Evolutionary conservation across 345 rosid species (phyloP).

Genomic region (Camelina sativa): DNA sequence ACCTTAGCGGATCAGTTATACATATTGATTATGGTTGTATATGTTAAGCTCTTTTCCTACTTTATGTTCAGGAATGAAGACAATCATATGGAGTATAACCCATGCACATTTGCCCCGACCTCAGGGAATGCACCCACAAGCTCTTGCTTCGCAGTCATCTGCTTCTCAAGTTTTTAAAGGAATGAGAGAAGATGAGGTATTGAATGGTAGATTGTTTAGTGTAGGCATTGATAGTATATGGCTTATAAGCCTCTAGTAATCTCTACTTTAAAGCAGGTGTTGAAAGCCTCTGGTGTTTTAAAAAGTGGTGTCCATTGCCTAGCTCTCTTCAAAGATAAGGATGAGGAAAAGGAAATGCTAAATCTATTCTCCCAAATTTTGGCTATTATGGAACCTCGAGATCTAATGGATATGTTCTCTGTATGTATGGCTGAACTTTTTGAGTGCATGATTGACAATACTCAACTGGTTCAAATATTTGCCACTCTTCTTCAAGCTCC

Average conservation of each 20-base stretch:
- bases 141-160: conserved; percentile 64
- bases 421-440: conserved; percentile 95
- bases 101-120: conserved; percentile 93
- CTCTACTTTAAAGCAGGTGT: conserved; percentile 59
- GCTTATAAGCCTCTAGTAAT: conserved; percentile 37
- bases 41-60: conserved; percentile 25
- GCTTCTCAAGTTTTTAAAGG: conserved; percentile 79
- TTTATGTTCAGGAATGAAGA: conserved; percentile 84
- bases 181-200: conserved; percentile 97
- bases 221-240: conserved; percentile 18
- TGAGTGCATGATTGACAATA: conserved; percentile 89
- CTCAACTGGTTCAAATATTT: conserved; percentile 86
- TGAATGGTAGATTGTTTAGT: conserved; percentile 24
- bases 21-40: conserved; percentile 15
- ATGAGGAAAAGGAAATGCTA: conserved; percentile 94
- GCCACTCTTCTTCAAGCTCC: conserved; percentile 78
- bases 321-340: conserved; percentile 95
- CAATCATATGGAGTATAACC: conserved; percentile 95
- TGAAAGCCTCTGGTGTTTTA: conserved; percentile 94
- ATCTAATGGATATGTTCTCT: conserved; percentile 98
- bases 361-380: conserved; percentile 86
- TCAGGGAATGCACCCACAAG: conserved; percentile 81
- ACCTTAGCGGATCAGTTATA: conserved; percentile 17
- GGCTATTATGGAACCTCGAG: conserved; percentile 94
- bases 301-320: conserved; percentile 94